Evolutionary conservation across 2,329 filamentous ascomycete species (phyloP).

Genomic region (Hymenoscyphus fructigenus): DNA sequence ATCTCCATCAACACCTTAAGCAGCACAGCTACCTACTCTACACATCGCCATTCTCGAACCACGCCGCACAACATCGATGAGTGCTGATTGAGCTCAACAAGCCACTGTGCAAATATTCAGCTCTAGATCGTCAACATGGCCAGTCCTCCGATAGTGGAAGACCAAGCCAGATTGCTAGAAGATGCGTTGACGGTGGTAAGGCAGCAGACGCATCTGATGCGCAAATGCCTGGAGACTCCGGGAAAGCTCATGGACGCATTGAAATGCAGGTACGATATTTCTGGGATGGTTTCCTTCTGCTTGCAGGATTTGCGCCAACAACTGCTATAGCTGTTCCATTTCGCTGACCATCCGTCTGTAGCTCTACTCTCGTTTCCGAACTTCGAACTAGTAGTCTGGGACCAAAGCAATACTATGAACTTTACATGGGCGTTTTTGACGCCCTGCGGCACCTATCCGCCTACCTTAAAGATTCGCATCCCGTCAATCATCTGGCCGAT

Average conservation of each 20-base stretch:
- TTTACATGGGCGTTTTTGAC: constrained; percentile 99
- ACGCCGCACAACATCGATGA: constrained; percentile 28
- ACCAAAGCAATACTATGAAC: constrained; percentile 99
- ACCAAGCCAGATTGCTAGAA: constrained; percentile 90
- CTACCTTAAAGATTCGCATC: constrained; percentile 95
- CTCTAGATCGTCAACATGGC: constrained; percentile 41
- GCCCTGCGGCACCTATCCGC: constrained; percentile 93
- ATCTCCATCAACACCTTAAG: constrained; percentile 14
- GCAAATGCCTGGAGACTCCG: constrained; percentile 93
- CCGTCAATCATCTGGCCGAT: constrained; percentile 95
- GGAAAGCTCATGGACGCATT: constrained; percentile 99
- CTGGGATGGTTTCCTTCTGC: background rate
- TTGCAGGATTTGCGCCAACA: constrained; percentile 4
- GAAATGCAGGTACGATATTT: constrained; percentile 85
- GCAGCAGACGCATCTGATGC: constrained; percentile 96
- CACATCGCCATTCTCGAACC: constrained; percentile 15
- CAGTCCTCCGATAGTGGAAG: constrained; percentile 65
- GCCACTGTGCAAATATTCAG: constrained; percentile 27
- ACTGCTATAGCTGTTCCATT: constrained; percentile 7
- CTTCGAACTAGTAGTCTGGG: constrained; percentile 93
- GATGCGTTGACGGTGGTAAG: constrained; percentile 95
- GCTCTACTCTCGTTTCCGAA: constrained; percentile 97
- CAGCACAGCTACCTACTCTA: constrained; percentile 13
- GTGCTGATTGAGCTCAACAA: constrained; percentile 28
- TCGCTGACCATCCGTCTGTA: constrained; percentile 42